Evolutionary conservation across 495 filamentous ascomycete genomes (phyloP).

Genomic region (Tuber melanosporum): DNA sequence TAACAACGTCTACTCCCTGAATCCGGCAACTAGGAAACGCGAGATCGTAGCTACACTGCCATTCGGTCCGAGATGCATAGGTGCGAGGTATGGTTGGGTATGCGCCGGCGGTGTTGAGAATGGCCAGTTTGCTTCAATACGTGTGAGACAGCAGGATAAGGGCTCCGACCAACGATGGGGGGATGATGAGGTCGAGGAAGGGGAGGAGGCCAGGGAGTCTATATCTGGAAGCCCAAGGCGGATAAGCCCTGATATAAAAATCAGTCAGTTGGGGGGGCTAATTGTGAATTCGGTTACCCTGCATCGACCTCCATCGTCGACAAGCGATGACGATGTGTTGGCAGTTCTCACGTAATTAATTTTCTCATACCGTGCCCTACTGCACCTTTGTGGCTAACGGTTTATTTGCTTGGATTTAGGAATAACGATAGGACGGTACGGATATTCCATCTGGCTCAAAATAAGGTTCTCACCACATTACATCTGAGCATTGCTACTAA

Average conservation of each 20-base stretch:
- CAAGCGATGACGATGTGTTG: conserved; percentile 53
- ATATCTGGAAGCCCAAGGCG: conserved; percentile 12
- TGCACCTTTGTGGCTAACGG: conserved; percentile 26
- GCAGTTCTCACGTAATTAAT: conserved; percentile 56
- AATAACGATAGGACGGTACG: conserved; percentile 89
- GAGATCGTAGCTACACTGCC: conserved; percentile 70
- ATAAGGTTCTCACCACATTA: conserved; percentile 58
- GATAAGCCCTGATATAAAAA: conserved; percentile 47
- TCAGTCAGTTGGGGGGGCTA: conserved; percentile 51
- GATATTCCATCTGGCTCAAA: conserved; percentile 63
- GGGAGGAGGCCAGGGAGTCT: conserved; percentile 5
- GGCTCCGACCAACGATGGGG: conserved; percentile 9
- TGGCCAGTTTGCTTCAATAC: conserved; percentile 78
- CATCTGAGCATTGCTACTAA: conserved; percentile 77
- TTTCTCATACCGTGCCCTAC: conserved; percentile 6
- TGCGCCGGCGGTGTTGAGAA: conserved; percentile 75
- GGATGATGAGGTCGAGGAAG: conserved; percentile 16
- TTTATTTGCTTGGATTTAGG: conserved; percentile 40
- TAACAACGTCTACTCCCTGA: conserved; percentile 63
- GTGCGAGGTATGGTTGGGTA: conserved; percentile 77
- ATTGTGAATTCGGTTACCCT: conserved; percentile 71
- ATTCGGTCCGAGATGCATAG: conserved; percentile 78
- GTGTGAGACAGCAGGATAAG: conserved; percentile 47
- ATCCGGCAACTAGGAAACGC: conserved; percentile 63
- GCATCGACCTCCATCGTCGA: conserved; percentile 53